Conservation (phyloP, 164 flowering plant species). For the Nymphaea colorata region DNA sequence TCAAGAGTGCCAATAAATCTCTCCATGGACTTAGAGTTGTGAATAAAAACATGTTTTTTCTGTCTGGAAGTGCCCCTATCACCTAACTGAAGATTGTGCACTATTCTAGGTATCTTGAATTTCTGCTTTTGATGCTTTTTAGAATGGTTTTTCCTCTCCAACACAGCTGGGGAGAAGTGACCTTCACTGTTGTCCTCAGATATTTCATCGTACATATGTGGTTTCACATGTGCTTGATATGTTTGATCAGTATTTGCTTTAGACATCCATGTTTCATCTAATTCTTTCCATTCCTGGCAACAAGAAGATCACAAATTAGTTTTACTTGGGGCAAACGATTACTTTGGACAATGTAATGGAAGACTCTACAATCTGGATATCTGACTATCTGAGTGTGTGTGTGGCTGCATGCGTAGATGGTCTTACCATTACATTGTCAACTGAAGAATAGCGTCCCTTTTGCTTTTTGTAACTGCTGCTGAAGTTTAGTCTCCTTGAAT, state of each 20-base stretch:
- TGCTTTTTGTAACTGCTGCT: background rate
- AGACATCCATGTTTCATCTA: background rate
- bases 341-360: background rate
- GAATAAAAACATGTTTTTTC: background rate
- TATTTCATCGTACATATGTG: background rate
- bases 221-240: background rate
- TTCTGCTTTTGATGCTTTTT: background rate
- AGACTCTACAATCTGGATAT: background rate
- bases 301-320: background rate
- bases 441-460: background rate
- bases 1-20: background rate
- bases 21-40: background rate
- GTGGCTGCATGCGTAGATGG: background rate
- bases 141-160: background rate
- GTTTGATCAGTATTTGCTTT: background rate
- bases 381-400: background rate
- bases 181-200: background rate
- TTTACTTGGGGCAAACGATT: background rate
- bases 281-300: background rate
- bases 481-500: too few relatives aligned
- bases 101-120: background rate
- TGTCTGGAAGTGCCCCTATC: background rate
- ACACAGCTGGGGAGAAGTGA: background rate
- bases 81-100: background rate
- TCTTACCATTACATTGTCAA: background rate